Evolutionary conservation across 1,284 basidiomycete species (phyloP).

Genomic region (Volvariella surrecta): DNA sequence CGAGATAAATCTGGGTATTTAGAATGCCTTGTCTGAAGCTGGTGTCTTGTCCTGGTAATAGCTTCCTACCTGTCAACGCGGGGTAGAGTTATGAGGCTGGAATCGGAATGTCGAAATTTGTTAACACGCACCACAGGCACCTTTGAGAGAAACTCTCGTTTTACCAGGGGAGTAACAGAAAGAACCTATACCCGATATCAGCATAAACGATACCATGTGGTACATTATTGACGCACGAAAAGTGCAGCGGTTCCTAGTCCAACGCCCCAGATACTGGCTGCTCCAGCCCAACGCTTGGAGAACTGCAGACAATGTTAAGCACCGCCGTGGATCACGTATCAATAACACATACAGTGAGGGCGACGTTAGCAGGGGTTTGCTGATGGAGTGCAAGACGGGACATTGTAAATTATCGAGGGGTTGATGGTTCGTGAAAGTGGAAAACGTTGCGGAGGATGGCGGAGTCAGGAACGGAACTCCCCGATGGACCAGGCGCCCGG

Average conservation of each 20-base stretch:
- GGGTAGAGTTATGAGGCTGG: conserved; percentile 5
- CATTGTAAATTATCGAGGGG: conserved; percentile 16
- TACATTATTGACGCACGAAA: conserved; percentile 38
- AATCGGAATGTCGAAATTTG: not conserved
- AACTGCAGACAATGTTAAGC: conserved; percentile 23
- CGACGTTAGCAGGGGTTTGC: conserved; percentile 21
- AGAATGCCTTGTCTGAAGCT: conserved; percentile 76
- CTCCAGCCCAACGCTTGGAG: conserved; percentile 48
- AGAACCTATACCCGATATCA: conserved; percentile 32
- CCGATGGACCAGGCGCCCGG: conserved; percentile 9
- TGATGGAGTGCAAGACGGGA: conserved; percentile 23
- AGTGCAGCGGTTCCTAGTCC: conserved; percentile 58
- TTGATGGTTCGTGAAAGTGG: conserved; percentile 3
- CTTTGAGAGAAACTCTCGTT: conserved; percentile 48
- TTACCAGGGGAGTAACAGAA: conserved; percentile 61
- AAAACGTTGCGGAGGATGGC: not conserved
- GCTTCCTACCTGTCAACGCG: conserved; percentile 42
- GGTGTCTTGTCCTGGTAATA: conserved; percentile 75
- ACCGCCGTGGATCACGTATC: not conserved
- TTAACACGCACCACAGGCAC: conserved; percentile 43
- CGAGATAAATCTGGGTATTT: too few relatives aligned
- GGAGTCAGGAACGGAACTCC: conserved; percentile 13
- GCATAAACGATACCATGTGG: conserved; percentile 6
- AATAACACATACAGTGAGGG: conserved; percentile 21
- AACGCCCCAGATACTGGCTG: conserved; percentile 59